phyloP scores from a whole-genome alignment of 345 rosid genomes.

The Heritiera fomes region DNA sequence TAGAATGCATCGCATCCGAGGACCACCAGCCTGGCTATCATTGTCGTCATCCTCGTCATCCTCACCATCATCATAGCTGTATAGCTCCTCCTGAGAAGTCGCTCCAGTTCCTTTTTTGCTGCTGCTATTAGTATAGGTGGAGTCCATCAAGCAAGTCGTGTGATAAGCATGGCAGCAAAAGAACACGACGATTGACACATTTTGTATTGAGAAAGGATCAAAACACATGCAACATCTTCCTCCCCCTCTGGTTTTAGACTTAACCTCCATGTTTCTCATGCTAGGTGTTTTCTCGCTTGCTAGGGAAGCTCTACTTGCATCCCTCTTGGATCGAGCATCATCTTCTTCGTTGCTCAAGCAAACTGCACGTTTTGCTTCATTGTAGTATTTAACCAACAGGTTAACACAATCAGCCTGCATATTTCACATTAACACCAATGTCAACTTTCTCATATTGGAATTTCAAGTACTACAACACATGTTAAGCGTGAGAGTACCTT shows the following conservation, averaged over 20 bases:
- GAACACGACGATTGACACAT: slow-evolving; percentile 72
- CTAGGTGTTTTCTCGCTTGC: slow-evolving; percentile 43
- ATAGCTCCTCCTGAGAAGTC: slow-evolving; percentile 32
- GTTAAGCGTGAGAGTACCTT: slow-evolving; percentile 51
- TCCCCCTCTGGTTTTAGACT: slow-evolving; percentile 85
- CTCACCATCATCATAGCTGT: slow-evolving; percentile 35
- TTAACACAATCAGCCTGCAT: slow-evolving; percentile 88
- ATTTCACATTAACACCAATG: slow-evolving; percentile 22
- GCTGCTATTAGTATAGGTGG: slow-evolving; percentile 51
- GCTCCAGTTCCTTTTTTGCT: slow-evolving; percentile 40
- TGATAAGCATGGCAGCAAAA: slow-evolving; percentile 98
- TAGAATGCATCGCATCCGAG: slow-evolving; percentile 80
- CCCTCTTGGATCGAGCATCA: slow-evolving; percentile 59
- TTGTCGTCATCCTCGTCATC: slow-evolving; percentile 50
- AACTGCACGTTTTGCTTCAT: slow-evolving; percentile 81
- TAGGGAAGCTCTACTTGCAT: slow-evolving; percentile 44
- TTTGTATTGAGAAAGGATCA: slow-evolving; percentile 79
- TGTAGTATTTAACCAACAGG: slow-evolving; percentile 83
- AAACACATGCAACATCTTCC: slow-evolving; percentile 97
- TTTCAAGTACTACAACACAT: slow-evolving; percentile 8
- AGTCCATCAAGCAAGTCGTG: slow-evolving; percentile 75
- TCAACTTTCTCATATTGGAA: neutral
- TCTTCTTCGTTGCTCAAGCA: slow-evolving; percentile 71
- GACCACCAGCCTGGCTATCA: slow-evolving; percentile 39
- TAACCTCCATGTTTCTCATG: slow-evolving; percentile 62